Conservation (phyloP, 148 eudicot species). For the Arctostaphylos glauca region DNA sequence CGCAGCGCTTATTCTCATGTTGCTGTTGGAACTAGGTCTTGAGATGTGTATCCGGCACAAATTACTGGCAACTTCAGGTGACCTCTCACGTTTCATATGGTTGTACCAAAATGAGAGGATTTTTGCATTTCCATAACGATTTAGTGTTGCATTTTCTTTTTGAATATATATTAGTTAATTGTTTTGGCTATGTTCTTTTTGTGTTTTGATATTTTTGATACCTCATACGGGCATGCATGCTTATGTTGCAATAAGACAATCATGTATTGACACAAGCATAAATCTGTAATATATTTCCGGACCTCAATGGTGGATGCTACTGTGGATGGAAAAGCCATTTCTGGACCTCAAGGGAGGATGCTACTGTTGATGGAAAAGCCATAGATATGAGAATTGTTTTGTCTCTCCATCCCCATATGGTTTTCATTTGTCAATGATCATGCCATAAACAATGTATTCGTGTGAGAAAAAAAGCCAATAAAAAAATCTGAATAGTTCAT, state of each 20-base stretch:
- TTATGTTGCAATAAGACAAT: background rate
- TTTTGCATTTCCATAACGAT: background rate
- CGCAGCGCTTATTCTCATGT: slow-evolving; percentile 88
- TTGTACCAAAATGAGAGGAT: background rate
- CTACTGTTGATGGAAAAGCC: background rate
- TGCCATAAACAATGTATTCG: background rate
- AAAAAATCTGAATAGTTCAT: background rate
- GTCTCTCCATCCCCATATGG: background rate
- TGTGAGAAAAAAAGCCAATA: background rate
- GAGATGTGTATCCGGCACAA: slow-evolving; percentile 91
- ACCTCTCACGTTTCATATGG: background rate
- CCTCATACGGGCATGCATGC: background rate
- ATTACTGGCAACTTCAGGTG: slow-evolving; percentile 88
- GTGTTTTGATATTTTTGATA: background rate
- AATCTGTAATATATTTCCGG: background rate
- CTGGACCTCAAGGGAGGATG: background rate
- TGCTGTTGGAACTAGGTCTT: slow-evolving; percentile 86
- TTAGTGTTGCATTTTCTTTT: background rate
- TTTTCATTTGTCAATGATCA: background rate
- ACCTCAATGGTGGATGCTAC: background rate
- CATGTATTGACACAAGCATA: background rate
- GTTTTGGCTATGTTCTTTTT: background rate
- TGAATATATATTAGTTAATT: background rate
- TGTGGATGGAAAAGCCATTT: background rate
- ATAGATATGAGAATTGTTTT: background rate